Evolutionary conservation across 495 filamentous ascomycete species (phyloP), one percentile per base, ranked within the genome.

Genomic region (Pyronema domesticum): DNA sequence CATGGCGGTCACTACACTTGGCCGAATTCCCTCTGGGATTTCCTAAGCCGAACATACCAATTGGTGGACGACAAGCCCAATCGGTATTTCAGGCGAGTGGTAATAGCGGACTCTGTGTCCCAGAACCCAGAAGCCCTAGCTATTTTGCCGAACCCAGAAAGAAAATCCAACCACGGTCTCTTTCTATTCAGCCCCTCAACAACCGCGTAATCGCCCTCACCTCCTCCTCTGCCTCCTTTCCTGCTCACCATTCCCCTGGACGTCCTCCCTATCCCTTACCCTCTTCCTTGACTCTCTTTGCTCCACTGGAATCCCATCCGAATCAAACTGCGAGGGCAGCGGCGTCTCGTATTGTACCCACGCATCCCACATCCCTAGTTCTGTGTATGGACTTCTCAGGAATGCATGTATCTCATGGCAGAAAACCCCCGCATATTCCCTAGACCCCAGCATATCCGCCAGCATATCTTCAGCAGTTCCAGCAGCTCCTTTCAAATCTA

Each of bases 381-480:
- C 57, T 6, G 43, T 57, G 34, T 54, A 65, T 34, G 63, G 63
- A 11, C 58, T 62, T 37, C 62, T 45, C 42, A 65, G 33, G 23
- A 65, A 65, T 13, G 62, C 63, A 52, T 65, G 53, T 14, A 65
- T 9, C 62, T 65, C 63, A 43, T 65, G 63, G 11, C 58, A 34
- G 57, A 98, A 91, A 49, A 95, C 65, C 7, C 76, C 70, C 7
- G 88, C 77, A 68, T 94, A 79, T 19, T 81, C 79, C 36, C 83
- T 72, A 30, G 23, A 30, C 2, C 87, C 89, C 0, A 98, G 63
- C 57, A 89, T 94, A 37, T 94, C 89, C 13, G 79, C 69, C n/a
- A 95, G 66, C 71, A 95, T 80, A 36, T 87, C 82, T 65, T 94
- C 87, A 0, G 91, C 87, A 56, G 89, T 82, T 4, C 89, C 87